These are phyloP conservation scores for Venturia asperata DNA, from an alignment of 2,329 filamentous ascomycete species.

Conservation along the genomic window DNA sequence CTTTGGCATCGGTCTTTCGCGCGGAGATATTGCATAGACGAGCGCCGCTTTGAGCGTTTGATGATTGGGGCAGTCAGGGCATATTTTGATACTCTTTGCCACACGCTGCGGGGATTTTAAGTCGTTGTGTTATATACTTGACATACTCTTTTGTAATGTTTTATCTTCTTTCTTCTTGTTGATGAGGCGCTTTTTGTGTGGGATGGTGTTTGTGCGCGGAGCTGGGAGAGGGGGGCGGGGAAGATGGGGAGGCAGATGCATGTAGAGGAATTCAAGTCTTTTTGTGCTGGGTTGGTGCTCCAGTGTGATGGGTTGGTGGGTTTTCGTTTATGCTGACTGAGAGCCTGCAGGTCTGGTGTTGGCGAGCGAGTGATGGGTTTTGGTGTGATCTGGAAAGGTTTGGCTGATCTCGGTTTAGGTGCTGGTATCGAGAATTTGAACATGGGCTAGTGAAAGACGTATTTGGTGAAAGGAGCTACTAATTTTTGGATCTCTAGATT, in stretches of 20 bases:
- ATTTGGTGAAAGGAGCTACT: too few relatives aligned
- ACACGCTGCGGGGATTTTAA: not conserved
- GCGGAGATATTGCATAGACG: not conserved
- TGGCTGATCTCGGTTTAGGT: not conserved
- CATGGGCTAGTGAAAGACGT: too few relatives aligned
- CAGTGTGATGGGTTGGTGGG: too few relatives aligned
- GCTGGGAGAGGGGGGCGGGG: not conserved
- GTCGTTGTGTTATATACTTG: not conserved
- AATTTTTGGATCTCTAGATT: too few relatives aligned
- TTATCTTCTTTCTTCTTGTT: not conserved
- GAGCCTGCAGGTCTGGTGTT: not conserved
- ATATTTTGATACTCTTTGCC: not conserved
- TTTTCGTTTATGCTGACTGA: too few relatives aligned
- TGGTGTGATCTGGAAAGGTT: too few relatives aligned
- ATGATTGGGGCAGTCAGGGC: not conserved
- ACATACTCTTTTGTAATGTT: conserved; percentile 2
- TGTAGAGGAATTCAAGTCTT: too few relatives aligned
- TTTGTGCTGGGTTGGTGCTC: too few relatives aligned
- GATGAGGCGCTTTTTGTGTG: not conserved
- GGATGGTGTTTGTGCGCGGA: not conserved
- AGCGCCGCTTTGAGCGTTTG: not conserved
- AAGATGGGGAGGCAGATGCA: not conserved
- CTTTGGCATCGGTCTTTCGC: not conserved
- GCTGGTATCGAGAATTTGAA: too few relatives aligned
- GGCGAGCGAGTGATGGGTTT: not conserved